These are phyloP conservation scores for Strobilomyces echinocephalus DNA, from an alignment of 768 basidiomycete genomes.

Conservation along the genomic window DNA sequence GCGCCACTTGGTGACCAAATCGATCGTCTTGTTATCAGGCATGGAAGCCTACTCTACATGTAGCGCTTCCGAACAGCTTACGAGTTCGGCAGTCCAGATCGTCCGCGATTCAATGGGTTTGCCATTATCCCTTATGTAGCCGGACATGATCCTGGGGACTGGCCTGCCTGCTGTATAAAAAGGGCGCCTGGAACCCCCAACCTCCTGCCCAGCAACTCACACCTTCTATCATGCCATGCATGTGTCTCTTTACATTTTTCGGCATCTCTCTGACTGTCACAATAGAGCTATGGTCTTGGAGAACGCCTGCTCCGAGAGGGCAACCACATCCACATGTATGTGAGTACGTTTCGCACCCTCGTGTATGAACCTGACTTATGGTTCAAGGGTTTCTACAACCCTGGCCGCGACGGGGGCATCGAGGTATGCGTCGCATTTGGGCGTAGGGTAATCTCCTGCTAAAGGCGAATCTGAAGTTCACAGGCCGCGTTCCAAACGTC, in stretches of 20 bases:
- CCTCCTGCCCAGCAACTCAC: background rate
- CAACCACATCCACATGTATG: constrained; percentile 66
- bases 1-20: background rate
- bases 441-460: background rate
- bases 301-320: constrained; percentile 61
- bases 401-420: constrained; percentile 54
- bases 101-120: background rate
- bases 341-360: constrained; percentile 29
- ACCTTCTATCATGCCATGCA: constrained; percentile 34
- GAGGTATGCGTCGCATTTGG: constrained; percentile 37
- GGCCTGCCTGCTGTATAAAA: background rate
- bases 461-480: constrained; percentile 39
- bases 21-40: background rate
- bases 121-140: background rate
- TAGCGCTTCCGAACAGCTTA: background rate
- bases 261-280: background rate
- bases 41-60: background rate
- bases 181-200: background rate
- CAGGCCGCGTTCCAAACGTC: constrained; percentile 40
- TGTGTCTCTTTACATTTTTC: background rate
- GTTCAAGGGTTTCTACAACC: constrained; percentile 70
- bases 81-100: background rate
- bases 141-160: background rate
- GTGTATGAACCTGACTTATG: background rate
- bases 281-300: constrained; percentile 41